Base-by-base conservation (phyloP, 192 early-diverging fungal genomes). In the Chytriomyces confervae region DNA sequence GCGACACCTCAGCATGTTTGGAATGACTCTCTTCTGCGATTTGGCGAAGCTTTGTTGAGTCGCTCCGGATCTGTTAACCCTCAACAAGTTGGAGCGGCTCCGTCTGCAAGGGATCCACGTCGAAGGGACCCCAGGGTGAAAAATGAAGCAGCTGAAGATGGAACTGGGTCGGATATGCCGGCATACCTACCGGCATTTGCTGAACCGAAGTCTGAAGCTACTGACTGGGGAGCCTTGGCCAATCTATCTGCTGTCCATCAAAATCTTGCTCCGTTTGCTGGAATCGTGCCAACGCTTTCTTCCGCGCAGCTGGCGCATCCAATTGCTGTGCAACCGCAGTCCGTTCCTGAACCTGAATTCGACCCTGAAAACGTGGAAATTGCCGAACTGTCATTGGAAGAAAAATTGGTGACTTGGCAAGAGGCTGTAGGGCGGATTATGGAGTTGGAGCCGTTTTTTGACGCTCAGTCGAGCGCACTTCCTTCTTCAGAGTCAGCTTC, bases 401-500 rank as follows among this genome's bases (percentile, higher is more conserved):
- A 82, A 16, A 49, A 47, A 24, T 62, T 23, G n/a, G 48, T 50
- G 44, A 66, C 75, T 18, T 77, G 61, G 64, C 16, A 62, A 63
- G 74, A 77, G n/a, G 72, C 77, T 46, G 20, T 84, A 11, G 43
- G 43, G 36, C 80, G 83, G 11, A 79, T 84, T 13, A 60, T 84
- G 48, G 77, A 62, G 1, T 49, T 75, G 9, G 83, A 84, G 46
- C 44, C 73, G 20, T 45, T 29, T 45, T 81, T 82, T 44, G 61
- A 36, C 0, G 49, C 44, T 36, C n/a, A 47, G 3, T 46, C 6
- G 3, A 18, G 27, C 16, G 43, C 64, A n/a, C 36, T 36, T 36
- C 36, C 36, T 36, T 23, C 77, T 16, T 24, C 46, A 66, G 61
- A 10, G 44, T 20, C 10, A n/a, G 57, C 24, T 29, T 24, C 65